A percentile compares a stretch with the other conserved stretches of the same genome.
Evolutionary conservation across 208 protist genomes (phyloP).

Genomic region (Trypanosoma cruzi): DNA sequence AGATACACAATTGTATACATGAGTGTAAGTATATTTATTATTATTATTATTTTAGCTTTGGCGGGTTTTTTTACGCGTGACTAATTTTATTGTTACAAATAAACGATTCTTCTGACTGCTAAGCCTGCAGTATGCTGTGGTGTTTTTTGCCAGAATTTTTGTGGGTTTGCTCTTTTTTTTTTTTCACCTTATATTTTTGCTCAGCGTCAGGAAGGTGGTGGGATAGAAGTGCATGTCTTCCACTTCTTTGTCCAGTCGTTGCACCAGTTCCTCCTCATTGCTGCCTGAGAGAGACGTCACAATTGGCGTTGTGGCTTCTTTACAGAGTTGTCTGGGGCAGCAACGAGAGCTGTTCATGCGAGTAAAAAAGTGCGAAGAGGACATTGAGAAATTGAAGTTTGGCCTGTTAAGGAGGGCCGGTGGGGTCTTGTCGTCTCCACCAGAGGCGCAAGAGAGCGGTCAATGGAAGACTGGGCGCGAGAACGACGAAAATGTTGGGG

Average conservation of each 20-base stretch:
- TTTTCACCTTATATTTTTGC: background rate
- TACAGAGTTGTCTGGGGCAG: background rate
- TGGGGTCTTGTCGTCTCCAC: background rate
- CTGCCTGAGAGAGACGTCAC: background rate
- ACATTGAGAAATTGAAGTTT: conserved; percentile 2
- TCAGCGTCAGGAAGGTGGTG: background rate
- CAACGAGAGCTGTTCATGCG: conserved; percentile 12
- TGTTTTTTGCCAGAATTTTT: background rate
- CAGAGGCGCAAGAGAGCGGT: background rate
- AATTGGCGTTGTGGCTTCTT: background rate
- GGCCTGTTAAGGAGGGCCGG: background rate
- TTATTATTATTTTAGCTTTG: background rate
- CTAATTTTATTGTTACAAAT: background rate
- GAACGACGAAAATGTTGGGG: background rate
- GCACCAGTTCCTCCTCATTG: background rate
- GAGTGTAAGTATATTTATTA: background rate
- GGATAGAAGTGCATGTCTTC: conserved; percentile 2
- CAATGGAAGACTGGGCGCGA: background rate
- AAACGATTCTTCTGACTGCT: background rate
- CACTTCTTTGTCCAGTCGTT: background rate
- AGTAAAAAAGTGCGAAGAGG: conserved; percentile 14
- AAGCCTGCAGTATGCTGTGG: background rate
- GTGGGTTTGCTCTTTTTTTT: background rate
- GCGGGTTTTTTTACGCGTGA: background rate
- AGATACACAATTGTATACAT: background rate